Conservation (phyloP, 495 filamentous ascomycete species). For the Penicillium odoratum region DNA sequence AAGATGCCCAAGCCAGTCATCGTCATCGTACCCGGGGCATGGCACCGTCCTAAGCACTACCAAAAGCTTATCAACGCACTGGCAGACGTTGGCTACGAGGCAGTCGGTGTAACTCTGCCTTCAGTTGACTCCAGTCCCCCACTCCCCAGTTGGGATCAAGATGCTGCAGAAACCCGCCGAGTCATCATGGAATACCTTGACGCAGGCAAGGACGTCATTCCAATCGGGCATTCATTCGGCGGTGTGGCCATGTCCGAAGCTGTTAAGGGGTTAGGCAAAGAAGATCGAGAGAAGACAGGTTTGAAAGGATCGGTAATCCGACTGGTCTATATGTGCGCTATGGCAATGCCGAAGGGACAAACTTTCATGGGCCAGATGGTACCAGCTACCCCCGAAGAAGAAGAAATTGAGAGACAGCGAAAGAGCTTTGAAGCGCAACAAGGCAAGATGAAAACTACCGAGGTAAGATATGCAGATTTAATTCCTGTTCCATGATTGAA, state of each 20-base stretch:
- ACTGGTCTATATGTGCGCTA: conserved; percentile 40
- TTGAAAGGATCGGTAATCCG: conserved; percentile 39
- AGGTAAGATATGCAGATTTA: conserved; percentile 1
- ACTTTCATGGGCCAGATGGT: conserved; percentile 25
- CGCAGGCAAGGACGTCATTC: conserved; percentile 34
- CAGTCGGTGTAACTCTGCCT: conserved; percentile 27
- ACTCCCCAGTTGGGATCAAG: conserved; percentile 28
- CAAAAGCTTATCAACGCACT: conserved; percentile 34
- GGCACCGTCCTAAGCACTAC: conserved; percentile 44
- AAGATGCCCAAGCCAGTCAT: conserved; percentile 30
- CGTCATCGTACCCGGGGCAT: conserved; percentile 44
- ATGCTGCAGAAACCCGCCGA: conserved; percentile 27
- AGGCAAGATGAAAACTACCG: conserved; percentile 4
- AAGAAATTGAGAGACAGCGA: conserved; percentile 24
- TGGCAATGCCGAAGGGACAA: conserved; percentile 29
- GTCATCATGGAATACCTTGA: conserved; percentile 27
- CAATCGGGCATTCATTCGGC: conserved; percentile 41
- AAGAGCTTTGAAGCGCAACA: conserved; percentile 2
- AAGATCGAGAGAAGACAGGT: conserved; percentile 37
- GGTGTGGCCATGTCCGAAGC: conserved; percentile 39
- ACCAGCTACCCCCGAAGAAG: conserved; percentile 24
- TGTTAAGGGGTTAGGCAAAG: conserved; percentile 36
- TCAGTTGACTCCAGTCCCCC: conserved; percentile 32
- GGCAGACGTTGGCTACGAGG: conserved; percentile 27
- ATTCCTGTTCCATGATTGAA: background rate